These are phyloP conservation scores for Tetraselmis chui DNA, from an alignment of 139 green algal species.

Conservation along the genomic window DNA sequence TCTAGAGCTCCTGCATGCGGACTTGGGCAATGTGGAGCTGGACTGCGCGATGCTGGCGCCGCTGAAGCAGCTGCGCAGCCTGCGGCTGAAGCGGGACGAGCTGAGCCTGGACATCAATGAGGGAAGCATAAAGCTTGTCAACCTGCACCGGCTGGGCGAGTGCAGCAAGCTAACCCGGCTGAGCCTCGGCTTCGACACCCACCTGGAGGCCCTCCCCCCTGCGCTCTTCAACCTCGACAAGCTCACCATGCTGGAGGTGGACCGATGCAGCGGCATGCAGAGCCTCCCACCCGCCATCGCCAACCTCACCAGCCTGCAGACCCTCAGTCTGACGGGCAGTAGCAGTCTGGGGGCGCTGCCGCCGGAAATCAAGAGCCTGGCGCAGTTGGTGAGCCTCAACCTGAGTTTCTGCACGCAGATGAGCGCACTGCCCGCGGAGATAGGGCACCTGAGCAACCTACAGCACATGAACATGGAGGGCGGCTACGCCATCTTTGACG, in stretches of 20 bases:
- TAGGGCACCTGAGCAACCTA: not conserved
- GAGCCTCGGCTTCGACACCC: not conserved
- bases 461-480: not conserved
- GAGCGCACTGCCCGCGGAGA: not conserved
- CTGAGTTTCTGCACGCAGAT: not conserved
- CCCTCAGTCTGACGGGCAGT: not conserved
- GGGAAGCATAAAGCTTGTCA: not conserved
- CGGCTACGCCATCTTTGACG: not conserved
- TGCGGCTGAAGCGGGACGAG: not conserved
- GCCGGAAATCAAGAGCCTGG: not conserved
- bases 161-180: not conserved
- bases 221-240: not conserved
- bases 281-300: not conserved
- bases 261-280: not conserved
- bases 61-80: not conserved
- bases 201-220: not conserved
- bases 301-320: not conserved
- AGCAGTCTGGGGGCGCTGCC: not conserved
- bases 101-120: not conserved
- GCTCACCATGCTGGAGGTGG: not conserved
- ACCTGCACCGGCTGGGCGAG: not conserved
- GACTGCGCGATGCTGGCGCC: not conserved
- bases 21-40: not conserved
- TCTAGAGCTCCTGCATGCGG: not conserved
- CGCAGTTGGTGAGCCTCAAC: not conserved